A percentile compares a stretch with the other conserved stretches of the same genome.
Evolutionary conservation across 164 flowering plant species (phyloP).

Genomic region (Stephania japonica): DNA sequence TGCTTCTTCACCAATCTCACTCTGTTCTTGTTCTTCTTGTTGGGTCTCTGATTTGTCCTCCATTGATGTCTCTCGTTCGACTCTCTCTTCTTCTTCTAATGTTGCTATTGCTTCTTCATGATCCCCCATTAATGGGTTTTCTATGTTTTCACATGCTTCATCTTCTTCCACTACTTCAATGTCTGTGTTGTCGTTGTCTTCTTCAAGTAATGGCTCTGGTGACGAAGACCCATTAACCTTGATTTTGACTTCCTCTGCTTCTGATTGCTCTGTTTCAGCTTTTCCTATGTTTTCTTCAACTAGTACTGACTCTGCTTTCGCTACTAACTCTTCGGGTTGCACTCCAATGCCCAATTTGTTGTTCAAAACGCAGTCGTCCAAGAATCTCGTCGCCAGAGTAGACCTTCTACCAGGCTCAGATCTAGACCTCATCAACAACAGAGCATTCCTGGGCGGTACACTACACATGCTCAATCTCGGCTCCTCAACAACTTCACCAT

Average conservation of each 20-base stretch:
- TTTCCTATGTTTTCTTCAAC: slow-evolving; percentile 6
- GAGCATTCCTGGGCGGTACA: slow-evolving; percentile 84
- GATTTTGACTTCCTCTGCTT: slow-evolving; percentile 3
- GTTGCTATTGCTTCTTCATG: too few relatives aligned
- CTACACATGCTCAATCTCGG: slow-evolving; percentile 56
- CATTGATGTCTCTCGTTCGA: neutral
- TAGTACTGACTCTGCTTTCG: slow-evolving; percentile 1
- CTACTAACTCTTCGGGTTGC: neutral
- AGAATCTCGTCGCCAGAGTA: slow-evolving; percentile 58
- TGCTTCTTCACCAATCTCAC: slow-evolving; percentile 10
- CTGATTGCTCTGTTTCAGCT: neutral
- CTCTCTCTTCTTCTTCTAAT: neutral
- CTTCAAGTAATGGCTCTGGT: neutral
- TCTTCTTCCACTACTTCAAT: slow-evolving; percentile 8
- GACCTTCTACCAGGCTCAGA: slow-evolving; percentile 82
- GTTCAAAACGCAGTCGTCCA: slow-evolving; percentile 43
- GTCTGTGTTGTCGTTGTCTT: neutral
- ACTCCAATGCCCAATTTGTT: slow-evolving; percentile 10
- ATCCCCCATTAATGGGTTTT: neutral
- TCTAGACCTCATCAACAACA: slow-evolving; percentile 87
- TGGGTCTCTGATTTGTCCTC: slow-evolving; percentile 1
- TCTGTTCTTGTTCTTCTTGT: neutral
- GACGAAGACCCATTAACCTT: neutral
- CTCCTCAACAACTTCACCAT: slow-evolving; percentile 21
- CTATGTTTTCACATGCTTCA: slow-evolving; percentile 11